Base-by-base conservation (phyloP, 2,329 filamentous ascomycete species). In the Colletotrichum gigasporum region DNA sequence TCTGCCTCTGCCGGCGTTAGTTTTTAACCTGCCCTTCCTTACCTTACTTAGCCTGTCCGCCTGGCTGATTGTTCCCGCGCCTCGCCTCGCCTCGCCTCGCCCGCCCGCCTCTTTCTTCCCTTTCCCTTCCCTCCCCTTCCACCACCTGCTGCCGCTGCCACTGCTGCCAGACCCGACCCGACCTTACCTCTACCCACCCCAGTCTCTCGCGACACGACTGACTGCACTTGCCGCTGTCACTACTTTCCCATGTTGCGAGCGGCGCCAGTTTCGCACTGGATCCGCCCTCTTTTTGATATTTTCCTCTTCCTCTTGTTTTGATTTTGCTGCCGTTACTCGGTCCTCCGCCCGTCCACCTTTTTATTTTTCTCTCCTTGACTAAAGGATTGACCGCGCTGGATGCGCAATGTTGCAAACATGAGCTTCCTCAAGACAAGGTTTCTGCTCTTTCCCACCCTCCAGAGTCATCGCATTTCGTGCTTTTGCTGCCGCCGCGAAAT, bases 381-480 rank as follows among this genome's bases (percentile, higher is more conserved):
- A 61, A 39, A 47, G 32, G 28, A 47, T 41, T 44, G 52, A 56
- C 50, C 34, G 61, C 65, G 65, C 61, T 56, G 57, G 35, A 45
- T 63, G 74, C 73, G 76, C 72, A 73, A 78, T 78, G 77, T 75
- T 72, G 73, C 71, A 71, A 75, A 73, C 70, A 79, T 79, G 77
- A 79, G 78, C 73, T 80, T 80, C 69, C 76, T 80, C 71, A 80
- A 80, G 72, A 75, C 78, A 75, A 80, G 78, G 78, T 80, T 73
- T 54, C 61, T 66, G 24, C 50, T 48, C 44, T 51, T 42, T 44
- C 22, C 16, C 41, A 41, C 32, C 50, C 12, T 58, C 24, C 50
- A 18, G 16, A 26, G 45, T 64, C 24, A 34, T 61, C 62, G 62
- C 62, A 55, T 52, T 63, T 32, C 41, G 26, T 47, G 14, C 35